Percentiles rank a stretch among this genome's conserved stretches.
phyloP scores from a whole-genome alignment of 1,139 yeast genomes.

The Lodderomyces orthopsilosis region DNA sequence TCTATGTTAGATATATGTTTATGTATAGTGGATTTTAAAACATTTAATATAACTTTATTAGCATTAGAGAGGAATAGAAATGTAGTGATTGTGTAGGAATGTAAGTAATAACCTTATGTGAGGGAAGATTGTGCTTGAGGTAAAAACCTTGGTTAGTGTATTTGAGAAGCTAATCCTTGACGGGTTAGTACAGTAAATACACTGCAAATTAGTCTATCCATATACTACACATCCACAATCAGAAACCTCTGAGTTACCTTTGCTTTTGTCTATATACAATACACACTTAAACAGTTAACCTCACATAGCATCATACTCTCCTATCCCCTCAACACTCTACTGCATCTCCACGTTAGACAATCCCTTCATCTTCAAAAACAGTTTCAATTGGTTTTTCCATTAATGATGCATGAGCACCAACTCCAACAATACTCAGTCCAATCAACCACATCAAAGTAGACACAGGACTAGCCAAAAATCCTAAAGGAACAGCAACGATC shows the following conservation, averaged over 20 bases:
- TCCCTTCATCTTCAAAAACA: conserved; percentile 82
- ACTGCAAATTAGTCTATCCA: too few species aligned
- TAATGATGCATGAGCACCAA: conserved; percentile 86
- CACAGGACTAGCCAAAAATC: conserved; percentile 90
- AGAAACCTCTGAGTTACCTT: neutral
- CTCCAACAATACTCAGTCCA: conserved; percentile 88
- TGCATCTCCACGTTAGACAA: conserved; percentile 18
- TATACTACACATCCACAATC: neutral
- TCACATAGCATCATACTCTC: neutral
- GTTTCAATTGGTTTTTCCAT: conserved; percentile 98
- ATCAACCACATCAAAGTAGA: conserved; percentile 94
- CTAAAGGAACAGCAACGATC: conserved; percentile 78
- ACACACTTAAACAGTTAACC: neutral
- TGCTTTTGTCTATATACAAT: neutral
- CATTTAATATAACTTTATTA: conserved; percentile 1
- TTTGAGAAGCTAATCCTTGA: too few species aligned
- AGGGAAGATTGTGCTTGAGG: too few species aligned
- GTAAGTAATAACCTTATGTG: too few species aligned
- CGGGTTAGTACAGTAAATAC: too few species aligned
- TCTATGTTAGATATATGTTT: neutral
- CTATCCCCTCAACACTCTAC: neutral
- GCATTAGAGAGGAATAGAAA: neutral
- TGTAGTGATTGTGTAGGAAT: neutral
- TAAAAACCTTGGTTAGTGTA: too few species aligned
- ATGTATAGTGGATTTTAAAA: conserved; percentile 1